Evolutionary conservation across 1,139 yeast species (phyloP), one percentile per base, ranked within the genome.

Genomic region (Saccharomyces pastorianus): DNA sequence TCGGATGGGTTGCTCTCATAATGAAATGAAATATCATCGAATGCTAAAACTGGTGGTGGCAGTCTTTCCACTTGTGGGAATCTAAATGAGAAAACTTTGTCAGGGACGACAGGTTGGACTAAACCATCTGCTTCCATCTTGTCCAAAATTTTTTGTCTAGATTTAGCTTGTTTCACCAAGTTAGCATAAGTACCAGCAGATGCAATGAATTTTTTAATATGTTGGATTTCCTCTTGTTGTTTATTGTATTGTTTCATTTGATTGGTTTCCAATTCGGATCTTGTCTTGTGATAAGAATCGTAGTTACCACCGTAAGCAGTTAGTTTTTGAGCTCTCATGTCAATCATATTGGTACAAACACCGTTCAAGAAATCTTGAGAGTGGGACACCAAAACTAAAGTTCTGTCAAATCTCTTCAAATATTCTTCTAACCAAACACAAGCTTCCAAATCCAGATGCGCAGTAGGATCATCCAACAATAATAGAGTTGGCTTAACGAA

Each of bases 41-140:
- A 93, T 7, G 98, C 93, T 74, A 95, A 79, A 51, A 93, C 99
- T 71, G 99, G 99, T 61, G 99, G 99, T 61, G 99, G 99, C 66
- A 93, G 81, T 80, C 95, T 90, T 73, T 93, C 99, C 59, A 93
- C 96, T 48, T 84, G 91, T 55, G 98, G 91, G 82, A 95, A 93
- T 69, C 87, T 81, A 82, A 93, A 93, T 2, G 95, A 83, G 74
- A 93, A 93, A 34, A 90, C 96, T 76, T 81, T 88, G 73, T 93
- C 99, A 53, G 88, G 88, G 56, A 83, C 91, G 62, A 95, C 99
- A 56, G 96, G 85, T 75, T 88, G 89, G 69, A 93, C 87, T 68
- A 93, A 82, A 71, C 99, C 99, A 72, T 93, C 99, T 64, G 99
- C 99, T 77, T 93, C 99, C 99, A 93, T 95, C 84, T 95, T 95